Evolutionary conservation across 2,329 filamentous ascomycete genomes (phyloP).

Genomic region (Sodiomyces alkalinus): DNA sequence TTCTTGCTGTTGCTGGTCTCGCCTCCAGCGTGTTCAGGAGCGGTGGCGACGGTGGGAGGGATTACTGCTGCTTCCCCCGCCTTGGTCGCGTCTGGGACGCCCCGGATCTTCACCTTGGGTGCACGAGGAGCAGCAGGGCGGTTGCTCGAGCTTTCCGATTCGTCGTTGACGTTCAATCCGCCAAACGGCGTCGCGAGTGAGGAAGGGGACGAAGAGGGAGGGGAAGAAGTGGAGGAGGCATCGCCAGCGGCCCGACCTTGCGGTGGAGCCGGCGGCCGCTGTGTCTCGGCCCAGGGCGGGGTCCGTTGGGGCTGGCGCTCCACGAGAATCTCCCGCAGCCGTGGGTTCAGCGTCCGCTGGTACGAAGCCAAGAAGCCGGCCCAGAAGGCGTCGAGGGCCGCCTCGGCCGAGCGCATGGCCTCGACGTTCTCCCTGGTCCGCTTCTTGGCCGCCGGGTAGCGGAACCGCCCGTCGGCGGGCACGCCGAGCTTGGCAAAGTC

Average conservation of each 20-base stretch:
- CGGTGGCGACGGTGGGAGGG: too few species aligned
- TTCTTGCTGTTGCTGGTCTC: too few species aligned
- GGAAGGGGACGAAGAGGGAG: too few species aligned
- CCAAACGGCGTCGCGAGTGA: constrained; percentile 1
- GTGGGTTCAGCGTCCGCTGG: constrained; percentile 7
- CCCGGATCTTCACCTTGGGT: too few species aligned
- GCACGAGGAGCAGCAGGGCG: constrained; percentile 1
- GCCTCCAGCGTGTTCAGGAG: too few species aligned
- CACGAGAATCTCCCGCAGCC: constrained; percentile 9
- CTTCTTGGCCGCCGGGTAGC: constrained; percentile 26
- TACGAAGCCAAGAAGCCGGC: constrained; percentile 10
- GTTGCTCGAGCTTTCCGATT: constrained; percentile 1
- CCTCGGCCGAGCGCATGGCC: constrained; percentile 28
- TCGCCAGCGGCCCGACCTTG: not conserved
- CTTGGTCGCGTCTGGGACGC: not conserved
- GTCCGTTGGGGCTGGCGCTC: constrained; percentile 10
- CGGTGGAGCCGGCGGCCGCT: not conserved
- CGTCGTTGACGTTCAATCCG: not conserved
- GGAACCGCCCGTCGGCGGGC: constrained; percentile 23
- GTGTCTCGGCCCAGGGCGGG: constrained; percentile 7
- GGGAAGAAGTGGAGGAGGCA: too few species aligned
- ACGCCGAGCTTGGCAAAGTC: constrained; percentile 12
- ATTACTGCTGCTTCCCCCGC: too few species aligned
- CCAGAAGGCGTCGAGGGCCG: constrained; percentile 32
- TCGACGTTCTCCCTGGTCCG: constrained; percentile 28